Conservation (phyloP, 1,284 basidiomycete genomes). For the Melampsora larici-populina region DNA sequence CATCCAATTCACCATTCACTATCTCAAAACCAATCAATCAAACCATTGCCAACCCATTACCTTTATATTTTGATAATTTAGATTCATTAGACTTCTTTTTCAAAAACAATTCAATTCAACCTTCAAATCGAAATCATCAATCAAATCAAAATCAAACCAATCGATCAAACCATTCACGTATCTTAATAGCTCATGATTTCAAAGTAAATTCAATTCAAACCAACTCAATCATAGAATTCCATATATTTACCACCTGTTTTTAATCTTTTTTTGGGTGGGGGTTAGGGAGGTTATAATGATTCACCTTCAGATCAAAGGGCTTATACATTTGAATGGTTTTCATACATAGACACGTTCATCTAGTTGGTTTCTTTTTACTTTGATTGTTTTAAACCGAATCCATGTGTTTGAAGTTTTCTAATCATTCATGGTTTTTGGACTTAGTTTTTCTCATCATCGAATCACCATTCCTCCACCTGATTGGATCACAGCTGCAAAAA, state of each 20-base stretch:
- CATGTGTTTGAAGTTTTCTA: too few species aligned
- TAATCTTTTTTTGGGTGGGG: slow-evolving; percentile 14
- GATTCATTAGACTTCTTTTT: too few species aligned
- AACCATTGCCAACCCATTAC: too few species aligned
- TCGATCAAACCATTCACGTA: neutral
- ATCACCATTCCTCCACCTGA: slow-evolving; percentile 71
- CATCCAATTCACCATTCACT: too few species aligned
- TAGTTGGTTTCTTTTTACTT: slow-evolving; percentile 60
- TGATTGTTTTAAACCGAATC: too few species aligned
- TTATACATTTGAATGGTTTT: slow-evolving; percentile 81
- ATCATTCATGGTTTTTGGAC: too few species aligned
- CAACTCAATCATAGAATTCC: neutral
- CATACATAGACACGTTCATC: slow-evolving; percentile 67
- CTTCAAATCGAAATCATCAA: neutral
- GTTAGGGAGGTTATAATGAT: slow-evolving; percentile 76
- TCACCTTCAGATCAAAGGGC: slow-evolving; percentile 59
- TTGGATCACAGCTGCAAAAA: slow-evolving; percentile 72
- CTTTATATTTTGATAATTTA: too few species aligned
- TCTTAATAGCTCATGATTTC: slow-evolving; percentile 27
- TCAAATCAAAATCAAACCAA: neutral
- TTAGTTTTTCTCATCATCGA: slow-evolving; percentile 74
- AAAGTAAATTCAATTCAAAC: slow-evolving; percentile 13
- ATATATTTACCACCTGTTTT: neutral
- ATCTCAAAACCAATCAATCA: too few species aligned
- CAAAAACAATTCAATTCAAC: neutral